Base-by-base conservation (phyloP, 805 yeast species). In the Yarrowia alimentaria region DNA sequence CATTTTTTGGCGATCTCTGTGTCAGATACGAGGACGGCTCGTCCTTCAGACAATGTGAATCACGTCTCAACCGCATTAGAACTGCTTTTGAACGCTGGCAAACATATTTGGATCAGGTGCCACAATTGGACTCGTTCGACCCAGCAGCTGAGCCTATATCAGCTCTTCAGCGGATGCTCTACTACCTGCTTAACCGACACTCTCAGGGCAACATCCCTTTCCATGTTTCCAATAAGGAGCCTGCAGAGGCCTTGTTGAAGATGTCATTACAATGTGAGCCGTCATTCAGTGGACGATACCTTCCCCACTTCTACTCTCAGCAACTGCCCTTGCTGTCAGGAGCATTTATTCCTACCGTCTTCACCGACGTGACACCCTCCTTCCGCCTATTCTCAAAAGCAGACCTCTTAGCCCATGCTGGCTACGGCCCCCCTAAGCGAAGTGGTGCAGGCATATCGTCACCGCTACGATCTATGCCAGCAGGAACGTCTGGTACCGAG, bases 1-100 rank as follows among this genome's bases (percentile, higher is more conserved):
- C 98, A 1, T 90, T 81, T 61, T 90, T 87, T 68, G 97, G 96
- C 9, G 98, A 90, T 62, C 71, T 90, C 56, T 71, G 80, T 8
- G 79, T 88, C 13, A 69, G 69, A 56, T 75, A 71, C 31, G 54
- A 60, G 9, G 68, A 61, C 21, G 55, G 54, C n/a, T 58, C 68
- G 13, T 69, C 72, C 18, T 65, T 81, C 45, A 69, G 70, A 53
- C 82, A 80, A 42, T 76, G 85, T 55, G 85, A 82, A 54, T 74
- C 78, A 37, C 77, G 81, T 54, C 77, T 86, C 56, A 81, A 77
- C 57, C 74, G 86, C 43, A 79, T 89, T 4, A 74, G 78, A 53
- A 80, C 81, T 49, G 83, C 94, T 0, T 80, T 88, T 60, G 78
- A 75, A 52, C 79, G 93, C 61, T 91, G 98, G 98, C 78, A 81